A percentile compares a stretch with the other conserved stretches of the same genome.
These are phyloP conservation scores for Phalaenopsis equestris DNA, from an alignment of 106 monocot genomes.

Conservation along the genomic window DNA sequence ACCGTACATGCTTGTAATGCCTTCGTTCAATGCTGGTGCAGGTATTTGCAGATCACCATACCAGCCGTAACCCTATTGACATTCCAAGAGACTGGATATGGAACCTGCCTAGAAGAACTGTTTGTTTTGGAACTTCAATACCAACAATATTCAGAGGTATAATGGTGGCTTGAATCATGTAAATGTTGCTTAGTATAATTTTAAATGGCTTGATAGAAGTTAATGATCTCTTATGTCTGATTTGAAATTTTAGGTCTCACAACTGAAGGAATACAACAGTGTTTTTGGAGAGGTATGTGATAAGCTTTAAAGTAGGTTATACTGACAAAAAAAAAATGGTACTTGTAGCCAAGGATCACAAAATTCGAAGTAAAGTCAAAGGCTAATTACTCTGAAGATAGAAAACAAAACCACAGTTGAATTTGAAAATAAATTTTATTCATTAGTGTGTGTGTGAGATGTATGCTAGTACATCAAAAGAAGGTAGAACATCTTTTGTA, in stretches of 20 bases:
- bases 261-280: slow-evolving; percentile 23
- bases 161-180: not conserved
- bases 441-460: not conserved
- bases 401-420: not conserved
- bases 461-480: not conserved
- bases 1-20: not conserved
- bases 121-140: slow-evolving; percentile 30
- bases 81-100: slow-evolving; percentile 44
- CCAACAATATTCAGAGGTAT: slow-evolving; percentile 53
- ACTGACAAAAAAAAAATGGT: not conserved
- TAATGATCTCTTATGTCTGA: not conserved
- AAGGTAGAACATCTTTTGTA: not conserved
- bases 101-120: slow-evolving; percentile 47
- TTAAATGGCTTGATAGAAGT: not conserved
- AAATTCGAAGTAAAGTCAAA: not conserved
- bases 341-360: not conserved
- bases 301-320: not conserved
- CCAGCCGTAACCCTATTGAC: slow-evolving; percentile 38
- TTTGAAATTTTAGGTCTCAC: slow-evolving; percentile 17
- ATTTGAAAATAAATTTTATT: not conserved
- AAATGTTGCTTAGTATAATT: not conserved
- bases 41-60: slow-evolving; percentile 61
- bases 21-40: slow-evolving; percentile 8
- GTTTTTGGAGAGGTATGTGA: slow-evolving; percentile 33
- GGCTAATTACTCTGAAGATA: not conserved